phyloP scores from a whole-genome alignment of 2,329 filamentous ascomycete species.

The Dendrostoma leiphaemia region DNA sequence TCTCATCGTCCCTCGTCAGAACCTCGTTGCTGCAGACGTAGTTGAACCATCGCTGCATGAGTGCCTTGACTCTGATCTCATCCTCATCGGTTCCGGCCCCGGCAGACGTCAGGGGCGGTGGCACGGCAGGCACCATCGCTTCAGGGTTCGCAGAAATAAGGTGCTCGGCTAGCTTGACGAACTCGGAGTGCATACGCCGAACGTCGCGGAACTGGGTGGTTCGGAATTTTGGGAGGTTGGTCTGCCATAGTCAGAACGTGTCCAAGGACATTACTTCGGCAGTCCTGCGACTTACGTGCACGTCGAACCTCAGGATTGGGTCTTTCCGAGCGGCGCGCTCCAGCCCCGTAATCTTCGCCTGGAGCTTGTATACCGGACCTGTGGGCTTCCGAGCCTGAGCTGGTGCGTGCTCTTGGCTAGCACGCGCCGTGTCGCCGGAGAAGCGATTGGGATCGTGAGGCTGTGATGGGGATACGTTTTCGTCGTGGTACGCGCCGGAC shows the following conservation, averaged over 20 bases:
- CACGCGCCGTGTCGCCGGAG: constrained; percentile 23
- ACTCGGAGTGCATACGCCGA: constrained; percentile 91
- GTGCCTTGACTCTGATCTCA: constrained; percentile 80
- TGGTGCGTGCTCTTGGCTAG: constrained; percentile 32
- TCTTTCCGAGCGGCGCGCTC: constrained; percentile 95
- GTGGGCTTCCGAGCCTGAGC: constrained; percentile 55
- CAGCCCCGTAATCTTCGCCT: constrained; percentile 90
- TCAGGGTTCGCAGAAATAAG: constrained; percentile 97
- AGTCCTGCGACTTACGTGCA: constrained; percentile 68
- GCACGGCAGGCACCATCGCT: constrained; percentile 88
- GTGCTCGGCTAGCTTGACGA: constrained; percentile 93
- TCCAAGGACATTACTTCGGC: not conserved
- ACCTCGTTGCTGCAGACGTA: constrained; percentile 89
- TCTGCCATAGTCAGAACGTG: constrained; percentile 52
- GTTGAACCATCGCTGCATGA: constrained; percentile 94
- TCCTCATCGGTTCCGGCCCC: constrained; percentile 96
- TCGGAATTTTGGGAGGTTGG: constrained; percentile 95
- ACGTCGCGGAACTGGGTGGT: constrained; percentile 99
- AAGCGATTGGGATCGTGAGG: constrained; percentile 22
- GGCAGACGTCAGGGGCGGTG: constrained; percentile 89
- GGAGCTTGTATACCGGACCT: constrained; percentile 76
- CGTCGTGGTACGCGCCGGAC: constrained; percentile 1
- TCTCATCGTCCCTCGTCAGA: constrained; percentile 92
- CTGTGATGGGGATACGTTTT: constrained; percentile 16
- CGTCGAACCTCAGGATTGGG: constrained; percentile 90